phyloP scores from a whole-genome alignment of 2,329 filamentous ascomycete species.

The Immersiporthe knoxdaviesiana region DNA sequence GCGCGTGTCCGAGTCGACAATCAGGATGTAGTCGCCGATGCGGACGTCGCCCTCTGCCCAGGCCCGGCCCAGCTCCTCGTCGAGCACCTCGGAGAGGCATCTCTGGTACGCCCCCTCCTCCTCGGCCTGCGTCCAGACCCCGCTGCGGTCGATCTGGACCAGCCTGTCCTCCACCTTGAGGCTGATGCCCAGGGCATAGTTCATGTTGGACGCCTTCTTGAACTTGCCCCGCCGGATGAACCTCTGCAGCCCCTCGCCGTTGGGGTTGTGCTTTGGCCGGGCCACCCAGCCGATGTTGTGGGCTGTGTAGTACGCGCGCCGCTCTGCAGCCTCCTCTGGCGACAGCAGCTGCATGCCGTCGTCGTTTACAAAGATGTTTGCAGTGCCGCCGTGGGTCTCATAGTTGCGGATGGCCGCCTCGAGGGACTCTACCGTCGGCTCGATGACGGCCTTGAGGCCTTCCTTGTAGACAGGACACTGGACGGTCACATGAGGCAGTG shows the following conservation, averaged over 20 bases:
- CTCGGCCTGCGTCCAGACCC: constrained; percentile 69
- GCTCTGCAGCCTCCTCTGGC: constrained; percentile 53
- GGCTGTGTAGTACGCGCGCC: constrained; percentile 67
- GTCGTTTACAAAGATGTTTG: constrained; percentile 78
- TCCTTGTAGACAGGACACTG: constrained; percentile 92
- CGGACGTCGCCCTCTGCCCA: constrained; percentile 87
- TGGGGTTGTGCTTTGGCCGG: constrained; percentile 64
- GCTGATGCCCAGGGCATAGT: constrained; percentile 69
- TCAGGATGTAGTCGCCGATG: constrained; percentile 79
- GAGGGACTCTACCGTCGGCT: constrained; percentile 75
- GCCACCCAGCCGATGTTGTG: constrained; percentile 73
- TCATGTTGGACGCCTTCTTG: constrained; percentile 76
- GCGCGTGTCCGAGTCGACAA: constrained; percentile 80
- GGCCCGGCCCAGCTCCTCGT: constrained; percentile 65
- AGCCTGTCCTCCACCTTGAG: constrained; percentile 74
- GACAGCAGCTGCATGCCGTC: constrained; percentile 71
- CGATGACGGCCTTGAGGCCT: constrained; percentile 73
- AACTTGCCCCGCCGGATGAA: constrained; percentile 68
- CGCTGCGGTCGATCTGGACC: constrained; percentile 55
- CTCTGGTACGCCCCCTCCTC: constrained; percentile 69
- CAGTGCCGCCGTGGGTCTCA: constrained; percentile 76
- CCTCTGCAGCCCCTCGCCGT: constrained; percentile 43
- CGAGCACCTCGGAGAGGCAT: constrained; percentile 67
- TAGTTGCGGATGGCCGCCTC: constrained; percentile 79
- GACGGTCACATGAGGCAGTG: constrained; percentile 75